Evolutionary conservation across 768 basidiomycete genomes (phyloP).

Genomic region (Daedaleopsis sinensis): DNA sequence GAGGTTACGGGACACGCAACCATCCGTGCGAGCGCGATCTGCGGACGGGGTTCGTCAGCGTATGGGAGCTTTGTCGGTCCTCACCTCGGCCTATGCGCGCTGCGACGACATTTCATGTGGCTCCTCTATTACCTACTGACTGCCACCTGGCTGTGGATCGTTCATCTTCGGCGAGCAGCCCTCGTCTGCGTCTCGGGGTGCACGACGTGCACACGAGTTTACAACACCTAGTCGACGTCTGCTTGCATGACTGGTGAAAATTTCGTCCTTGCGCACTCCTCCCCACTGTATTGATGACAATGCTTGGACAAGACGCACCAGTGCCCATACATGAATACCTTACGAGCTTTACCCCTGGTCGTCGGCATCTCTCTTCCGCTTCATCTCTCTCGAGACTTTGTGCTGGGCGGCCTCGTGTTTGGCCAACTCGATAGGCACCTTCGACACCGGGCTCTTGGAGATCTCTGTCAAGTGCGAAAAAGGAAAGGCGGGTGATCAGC

Average conservation of each 20-base stretch:
- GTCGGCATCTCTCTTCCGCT: constrained; percentile 86
- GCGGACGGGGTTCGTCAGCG: constrained; percentile 8
- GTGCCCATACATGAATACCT: constrained; percentile 1
- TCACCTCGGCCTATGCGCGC: constrained; percentile 1
- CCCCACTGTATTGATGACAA: constrained; percentile 1
- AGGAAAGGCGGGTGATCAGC: constrained; percentile 2
- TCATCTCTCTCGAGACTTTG: constrained; percentile 92
- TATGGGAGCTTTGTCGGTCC: constrained; percentile 8
- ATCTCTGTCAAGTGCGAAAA: constrained; percentile 60
- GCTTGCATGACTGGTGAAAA: background rate
- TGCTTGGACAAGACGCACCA: constrained; percentile 4
- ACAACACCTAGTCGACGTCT: too few relatives aligned
- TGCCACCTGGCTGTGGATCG: too few relatives aligned
- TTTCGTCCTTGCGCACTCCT: constrained; percentile 3
- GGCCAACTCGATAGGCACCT: constrained; percentile 85
- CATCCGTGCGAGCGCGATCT: background rate
- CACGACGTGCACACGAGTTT: too few relatives aligned
- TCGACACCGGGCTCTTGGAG: constrained; percentile 90
- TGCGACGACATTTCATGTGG: background rate
- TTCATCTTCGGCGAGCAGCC: too few relatives aligned
- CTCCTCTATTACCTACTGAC: background rate
- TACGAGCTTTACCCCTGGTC: constrained; percentile 46
- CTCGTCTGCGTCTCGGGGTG: too few relatives aligned
- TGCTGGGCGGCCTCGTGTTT: constrained; percentile 93
- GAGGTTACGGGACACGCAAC: constrained; percentile 14